Base-by-base conservation (phyloP, 2,329 filamentous ascomycete species). In the Sclerotinia glacialis region DNA sequence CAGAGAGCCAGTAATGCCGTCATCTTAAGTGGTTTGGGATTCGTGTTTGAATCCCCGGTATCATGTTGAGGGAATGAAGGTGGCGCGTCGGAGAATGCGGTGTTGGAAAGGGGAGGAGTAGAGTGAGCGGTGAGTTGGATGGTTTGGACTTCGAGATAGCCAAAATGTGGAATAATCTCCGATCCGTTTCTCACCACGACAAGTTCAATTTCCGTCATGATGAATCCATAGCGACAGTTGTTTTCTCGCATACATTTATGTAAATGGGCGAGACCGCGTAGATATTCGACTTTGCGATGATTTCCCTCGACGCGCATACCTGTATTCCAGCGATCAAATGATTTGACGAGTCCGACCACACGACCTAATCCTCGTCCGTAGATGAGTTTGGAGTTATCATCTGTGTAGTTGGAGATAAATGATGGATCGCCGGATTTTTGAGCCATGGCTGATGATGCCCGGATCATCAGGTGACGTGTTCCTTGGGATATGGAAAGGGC, bases 171-270 rank as follows among this genome's bases (percentile, higher is more conserved):
- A 1, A 87, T 87, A 50, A 83, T 79, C 74, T 83, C 89, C 72
- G 77, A 85, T 63, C 93, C 93, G 71, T 90, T 91, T 74, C 93
- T 91, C 0, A 97, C 92, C 72, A 95, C 88, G 49, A 97, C 89
- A 11, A 97, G 87, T 80, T 98, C 94, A 73, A 97, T 97, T 79
- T 97, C 94, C 1, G 92, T 97, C 75, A 97, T 87, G 78, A 98
- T 94, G 82, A 97, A 98, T 65, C 94, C 94, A 78, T 97, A 98
- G 67, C 94, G 89, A 76, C 92, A 96, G 71, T 89, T 88, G 79
- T 97, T 91, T 79, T 96, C 92, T 77, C 94, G 92, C 92, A 97
- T 97, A 75, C 89, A 88, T 76, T 91, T 86, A 79, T 98, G 94
- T 54, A 97, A 82, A 73, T 96, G 92, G 0, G 93, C 85, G 6